Base-by-base conservation (phyloP, 2,329 filamentous ascomycete genomes). In the Pseudovirgaria hyperparasitica region DNA sequence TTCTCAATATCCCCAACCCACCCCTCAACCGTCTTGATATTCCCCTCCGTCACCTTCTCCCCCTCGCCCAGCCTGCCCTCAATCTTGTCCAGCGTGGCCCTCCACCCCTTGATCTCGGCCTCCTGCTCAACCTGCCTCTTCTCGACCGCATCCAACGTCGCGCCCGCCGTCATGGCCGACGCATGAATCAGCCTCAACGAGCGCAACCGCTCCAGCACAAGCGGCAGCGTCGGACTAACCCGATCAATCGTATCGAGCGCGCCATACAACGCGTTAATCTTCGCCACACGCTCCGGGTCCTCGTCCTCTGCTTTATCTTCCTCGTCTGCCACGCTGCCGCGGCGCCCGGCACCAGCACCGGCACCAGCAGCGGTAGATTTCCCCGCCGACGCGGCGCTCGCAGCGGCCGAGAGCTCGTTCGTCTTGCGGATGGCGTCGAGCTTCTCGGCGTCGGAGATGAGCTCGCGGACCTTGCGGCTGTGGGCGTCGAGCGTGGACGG, bases 221-320 rank as follows among this genome's bases (percentile, higher is more conserved):
- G 72, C 2, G 90, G 87, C 4, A 98, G 66, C 11, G 93, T 65
- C 1, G 90, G 90, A 5, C 82, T 70, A 6, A 98, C 65, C 30
- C 69, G 80, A 54, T 93, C 85, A 32, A 98, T 90, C 0, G 82
- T 90, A 2, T 85, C 78, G 10, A 98, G 62, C 3, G 84, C 82
- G 2, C 81, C 79, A 54, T 94, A 94, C 5, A 98, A 69, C 2
- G 86, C 82, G 38, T 92, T 90, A 50, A 98, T 80, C 51, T 93
- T 93, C 28, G 81, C 68, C 21, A 75, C 68, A 42, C 92, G 80
- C 41, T 92, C 84, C 6, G 66, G 59, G 36, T 74, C 63, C 30
- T 76, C 65, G 28, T 48, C 29, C 23, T 39, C 23, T 2, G 29
- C 25, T 15, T 38, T 41, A 23, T n/a, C 27, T 8, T 43, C 41